Base-by-base conservation (phyloP, 352 stramenopile genomes). In the Peronospora destructor region DNA sequence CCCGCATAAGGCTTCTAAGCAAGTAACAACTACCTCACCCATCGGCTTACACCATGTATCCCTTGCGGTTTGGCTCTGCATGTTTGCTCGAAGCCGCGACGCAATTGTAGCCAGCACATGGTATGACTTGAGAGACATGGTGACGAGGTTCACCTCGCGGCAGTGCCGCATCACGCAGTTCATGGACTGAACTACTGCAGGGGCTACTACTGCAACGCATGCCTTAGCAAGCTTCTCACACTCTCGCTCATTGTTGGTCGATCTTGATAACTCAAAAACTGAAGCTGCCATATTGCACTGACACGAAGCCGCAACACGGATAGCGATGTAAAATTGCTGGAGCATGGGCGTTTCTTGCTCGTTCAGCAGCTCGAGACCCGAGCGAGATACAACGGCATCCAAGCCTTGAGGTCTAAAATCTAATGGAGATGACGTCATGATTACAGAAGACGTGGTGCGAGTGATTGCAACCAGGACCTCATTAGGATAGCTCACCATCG, bases 51-150 rank as follows among this genome's bases (percentile, higher is more conserved):
- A 59, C 49, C 66, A 59, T 28, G 66, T 59, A 30, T 71, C 74
- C 5, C 54, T 61, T 14, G 67, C 59, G 0, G n/a, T 49, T 33
- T 70, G 58, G 2, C 46, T 49, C 30, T 69, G 49, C 39, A 89
- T 66, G 12, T 84, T 85, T 0, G 68, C 53, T 30, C 83, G 75
- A 26, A 90, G 52, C 2, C 73, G 63, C 3, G 83, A 91, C 6
- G 82, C 81, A 17, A 84, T 82, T 7, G 76, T 89, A 2, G 83
- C 76, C 9, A 94, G 41, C 8, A 90, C 69, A 51, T 94, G 83
- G 16, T 89, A 89, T n/a, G 78, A 82, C 44, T 91, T 91, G 26
- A 94, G 65, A 12, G 78, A 83, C 56, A 89, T 84, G 6, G 71
- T 83, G 25, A 91, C 82, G 17, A 94, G 59, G 39, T 94, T 80